Base-by-base conservation (phyloP, 2,329 filamentous ascomycete genomes). In the Talaromyces sp. region DNA sequence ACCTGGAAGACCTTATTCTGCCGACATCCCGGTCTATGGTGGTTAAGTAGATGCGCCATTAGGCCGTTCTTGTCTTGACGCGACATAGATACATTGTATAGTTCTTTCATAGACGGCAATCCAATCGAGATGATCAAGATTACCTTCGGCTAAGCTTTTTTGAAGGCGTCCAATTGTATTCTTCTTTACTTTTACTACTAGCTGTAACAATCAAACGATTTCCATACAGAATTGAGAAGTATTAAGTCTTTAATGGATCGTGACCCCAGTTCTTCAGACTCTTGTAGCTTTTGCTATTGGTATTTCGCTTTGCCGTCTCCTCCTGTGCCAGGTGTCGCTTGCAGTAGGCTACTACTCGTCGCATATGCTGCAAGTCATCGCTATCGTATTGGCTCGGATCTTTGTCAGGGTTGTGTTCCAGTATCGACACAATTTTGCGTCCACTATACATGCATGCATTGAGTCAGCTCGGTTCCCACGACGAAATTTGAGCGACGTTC, bases 211-310 rank as follows among this genome's bases (percentile, higher is more conserved):
- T 54, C 27, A 35, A 35, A 54, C 3, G 17, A 54, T 1, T 35
- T 19, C 33, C 31, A 27, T 54, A 19, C 47, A 27, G 3, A 35
- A 35, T 19, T 27, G 6, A 19, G 9, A 13, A 19, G 11, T 17
- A 35, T 54, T 61, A 72, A 2, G 75, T 75, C 70, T 85, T 85
- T 66, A 84, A 73, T 22, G 80, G 74, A 72, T 86, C 84, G 68
- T 86, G 84, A 0, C 84, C 83, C 86, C 86, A 88, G 66, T 88
- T 89, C 79, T 88, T 88, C 68, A 89, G 75, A 4, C 83, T 86
- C 33, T 83, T 85, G 57, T 88, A 87, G 66, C 79, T 81, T 69
- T 81, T 83, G 69, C 80, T 83, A n/a, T 80, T 71, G 60, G 86
- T 85, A 68, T 88, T 79, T 64, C 81, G 77, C 70, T 89, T 88